Evolutionary conservation across 495 filamentous ascomycete species (phyloP), one percentile per base, ranked within the genome.

Genomic region (Penicillium dipodomyicola): DNA sequence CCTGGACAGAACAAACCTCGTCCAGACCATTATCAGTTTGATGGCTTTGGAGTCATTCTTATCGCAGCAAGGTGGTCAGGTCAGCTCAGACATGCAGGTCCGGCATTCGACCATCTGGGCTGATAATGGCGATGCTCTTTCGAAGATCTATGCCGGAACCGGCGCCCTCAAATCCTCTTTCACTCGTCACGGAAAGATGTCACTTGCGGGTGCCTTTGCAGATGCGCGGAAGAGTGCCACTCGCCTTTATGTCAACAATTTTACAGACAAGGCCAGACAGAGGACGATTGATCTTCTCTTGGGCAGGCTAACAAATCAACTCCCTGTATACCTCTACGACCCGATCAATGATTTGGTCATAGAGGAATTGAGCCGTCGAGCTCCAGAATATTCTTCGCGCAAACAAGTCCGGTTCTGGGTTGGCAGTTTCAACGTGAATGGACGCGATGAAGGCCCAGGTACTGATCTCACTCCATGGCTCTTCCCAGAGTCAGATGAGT

Each of bases 121-220:
- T n/a, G 94, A 98, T 69, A 97, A 97, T 75, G 94, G 94, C 29
- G 94, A 98, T 77, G 85, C 91, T 14, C 74, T 98, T 23, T 96
- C 92, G 1, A 89, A 90, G 65, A 97, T 97, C 19, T 98, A 98
- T 70, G 95, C 94, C 9, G 94, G 94, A 33, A 98, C 94, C 9
- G 94, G 95, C 2, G 94, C 94, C 48, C 75, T 98, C 39, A 97
- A 96, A 64, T 91, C 90, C 10, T 97, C 93, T 0, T 98, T 95
- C 62, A 98, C 94, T n/a, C 81, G 94, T 43, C 85, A 87, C 65
- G 94, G 94, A 25, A 98, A 97, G 72, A 96, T 96, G 91, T 96
- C 92, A 15, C 64, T 97, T 37, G 92, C 92, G 8, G 94, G 94
- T 20, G 90, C 90, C n/a, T 82, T 98, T 52, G 92, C 94, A 44